Evolutionary conservation across 2,329 filamentous ascomycete genomes (phyloP), one percentile per base, ranked within the genome.

Genomic region (Talaromyces verruculosus): DNA sequence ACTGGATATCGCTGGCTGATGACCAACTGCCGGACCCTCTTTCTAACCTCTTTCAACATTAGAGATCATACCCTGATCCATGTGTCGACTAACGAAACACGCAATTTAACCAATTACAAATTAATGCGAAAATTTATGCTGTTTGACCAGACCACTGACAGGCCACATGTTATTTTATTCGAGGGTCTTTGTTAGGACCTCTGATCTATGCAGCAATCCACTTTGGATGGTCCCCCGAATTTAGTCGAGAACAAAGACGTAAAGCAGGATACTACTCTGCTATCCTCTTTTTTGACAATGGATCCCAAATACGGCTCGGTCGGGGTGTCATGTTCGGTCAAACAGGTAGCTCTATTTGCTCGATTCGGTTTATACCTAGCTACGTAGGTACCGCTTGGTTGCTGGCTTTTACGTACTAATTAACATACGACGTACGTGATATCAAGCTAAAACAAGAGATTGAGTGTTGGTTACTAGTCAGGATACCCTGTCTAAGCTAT

Each of bases 221-320:
- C n/a, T 28, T 13, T 17, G 35, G 8, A 35, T 19, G 8, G 51
- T 35, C 28, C 17, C 4, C 3, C 51, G n/a, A 19, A 35, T 19
- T 33, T 22, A 35, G 30, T 35, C 30, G 30, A 5, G n/a, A 35
- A 55, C 51, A 37, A 55, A 55, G 10, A 33, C 45, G 6, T n/a
- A 51, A 47, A 51, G 13, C 15, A 51, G 47, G 10, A 51, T 63
- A 10, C 45, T n/a, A 63, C 45, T 19, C 33, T 53, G 30, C 60
- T 53, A 51, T 28, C 30, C 60, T 41, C 41, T 51, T 62, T 61
- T 51, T 17, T 17, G 43, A 55, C 58, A 55, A 19, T 25, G 35
- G 22, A 51, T 30, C 25, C 47, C 47, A 17, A 13, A 17, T 51
- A 28, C 43, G 11, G 22, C 7, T 30, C 47, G 15, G 15, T 13